Evolutionary conservation across 768 basidiomycete genomes (phyloP).

Genomic region (Galerina marginata): DNA sequence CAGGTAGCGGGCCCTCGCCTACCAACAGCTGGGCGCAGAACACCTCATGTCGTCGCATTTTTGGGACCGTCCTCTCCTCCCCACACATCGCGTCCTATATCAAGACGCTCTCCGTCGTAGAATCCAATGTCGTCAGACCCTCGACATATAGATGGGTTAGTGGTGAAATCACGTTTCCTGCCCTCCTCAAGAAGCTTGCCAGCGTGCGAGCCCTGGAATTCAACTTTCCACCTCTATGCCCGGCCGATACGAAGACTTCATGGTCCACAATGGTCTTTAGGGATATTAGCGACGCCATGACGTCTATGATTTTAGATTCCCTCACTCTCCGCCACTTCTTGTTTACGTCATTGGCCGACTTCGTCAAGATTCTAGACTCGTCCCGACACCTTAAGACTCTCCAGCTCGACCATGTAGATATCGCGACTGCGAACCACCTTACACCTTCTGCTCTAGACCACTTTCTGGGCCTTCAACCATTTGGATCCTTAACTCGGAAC

Average conservation of each 20-base stretch:
- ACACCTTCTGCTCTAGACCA: constrained; percentile 23
- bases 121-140: constrained; percentile 17
- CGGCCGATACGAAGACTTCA: constrained; percentile 17
- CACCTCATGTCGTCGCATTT: constrained; percentile 26
- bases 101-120: constrained; percentile 23
- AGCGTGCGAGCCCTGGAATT: constrained; percentile 24
- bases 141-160: constrained; percentile 27
- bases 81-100: constrained; percentile 29
- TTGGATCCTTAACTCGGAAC: not conserved
- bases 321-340: constrained; percentile 27
- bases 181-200: constrained; percentile 24
- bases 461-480: constrained; percentile 15
- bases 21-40: constrained; percentile 19
- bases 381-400: constrained; percentile 21
- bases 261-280: constrained; percentile 30
- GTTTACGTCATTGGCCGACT: constrained; percentile 22
- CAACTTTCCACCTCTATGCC: constrained; percentile 22
- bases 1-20: constrained; percentile 15
- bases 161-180: constrained; percentile 27
- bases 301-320: constrained; percentile 16
- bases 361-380: constrained; percentile 23
- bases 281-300: constrained; percentile 27
- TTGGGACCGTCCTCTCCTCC: constrained; percentile 20
- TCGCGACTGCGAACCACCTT: constrained; percentile 17
- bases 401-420: constrained; percentile 26